These are phyloP conservation scores for Hansenula sp. DNA, from an alignment of 1,139 yeast species.

Conservation along the genomic window DNA sequence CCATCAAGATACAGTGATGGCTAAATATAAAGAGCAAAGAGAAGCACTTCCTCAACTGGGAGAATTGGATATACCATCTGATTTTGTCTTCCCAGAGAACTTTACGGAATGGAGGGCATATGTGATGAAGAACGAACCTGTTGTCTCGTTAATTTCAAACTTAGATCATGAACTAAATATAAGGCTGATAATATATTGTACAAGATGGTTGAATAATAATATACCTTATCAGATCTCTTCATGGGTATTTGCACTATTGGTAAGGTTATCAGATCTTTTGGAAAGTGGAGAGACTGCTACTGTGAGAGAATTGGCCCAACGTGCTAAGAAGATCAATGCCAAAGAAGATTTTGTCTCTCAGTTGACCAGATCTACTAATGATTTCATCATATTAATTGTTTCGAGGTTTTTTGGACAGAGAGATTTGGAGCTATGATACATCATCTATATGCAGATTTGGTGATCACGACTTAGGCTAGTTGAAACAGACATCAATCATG, in stretches of 20 bases:
- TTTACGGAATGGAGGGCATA: constrained; percentile 23
- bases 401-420: constrained; percentile 16
- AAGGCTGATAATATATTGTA: constrained; percentile 16
- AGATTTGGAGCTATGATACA: constrained; percentile 10
- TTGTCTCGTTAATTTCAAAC: constrained; percentile 13
- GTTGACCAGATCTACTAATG: constrained; percentile 6
- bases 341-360: constrained; percentile 2
- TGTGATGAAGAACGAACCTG: constrained; percentile 14
- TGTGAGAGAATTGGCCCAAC: constrained; percentile 15
- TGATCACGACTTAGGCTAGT: no score
- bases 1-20: constrained; percentile 5
- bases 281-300: constrained; percentile 14
- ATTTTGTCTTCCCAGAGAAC: constrained; percentile 17
- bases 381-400: constrained; percentile 9
- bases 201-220: constrained; percentile 17
- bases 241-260: constrained; percentile 18
- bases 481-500: no score
- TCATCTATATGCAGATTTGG: background rate
- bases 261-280: constrained; percentile 13
- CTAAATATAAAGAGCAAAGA: constrained; percentile 10
- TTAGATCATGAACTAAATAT: constrained; percentile 18
- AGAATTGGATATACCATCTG: constrained; percentile 8
- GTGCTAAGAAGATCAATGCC: constrained; percentile 11
- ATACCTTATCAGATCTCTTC: constrained; percentile 11
- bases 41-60: constrained; percentile 11